Evolutionary conservation across 495 filamentous ascomycete genomes (phyloP).

Genomic region (Penicillium argentinense): DNA sequence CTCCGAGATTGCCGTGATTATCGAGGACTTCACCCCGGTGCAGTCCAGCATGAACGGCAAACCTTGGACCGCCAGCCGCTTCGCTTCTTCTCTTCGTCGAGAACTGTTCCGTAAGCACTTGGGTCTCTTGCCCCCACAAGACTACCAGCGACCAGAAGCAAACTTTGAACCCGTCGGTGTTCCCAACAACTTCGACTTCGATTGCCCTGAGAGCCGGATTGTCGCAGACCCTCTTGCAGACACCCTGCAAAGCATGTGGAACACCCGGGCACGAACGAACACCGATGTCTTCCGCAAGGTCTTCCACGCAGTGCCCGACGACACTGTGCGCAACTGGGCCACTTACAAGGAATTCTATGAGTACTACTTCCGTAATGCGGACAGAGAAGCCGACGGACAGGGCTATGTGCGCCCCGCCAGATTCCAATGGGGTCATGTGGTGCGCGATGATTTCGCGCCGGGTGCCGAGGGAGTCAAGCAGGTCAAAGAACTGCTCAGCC

Average conservation of each 20-base stretch:
- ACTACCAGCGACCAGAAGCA: slow-evolving; percentile 56
- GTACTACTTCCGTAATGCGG: slow-evolving; percentile 64
- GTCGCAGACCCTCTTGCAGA: slow-evolving; percentile 75
- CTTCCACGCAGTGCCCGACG: slow-evolving; percentile 87
- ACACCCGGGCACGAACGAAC: slow-evolving; percentile 70
- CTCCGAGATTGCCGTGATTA: slow-evolving; percentile 77
- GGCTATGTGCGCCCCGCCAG: slow-evolving; percentile 41
- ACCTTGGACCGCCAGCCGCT: slow-evolving; percentile 70
- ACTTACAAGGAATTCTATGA: slow-evolving; percentile 83
- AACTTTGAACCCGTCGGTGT: slow-evolving; percentile 78
- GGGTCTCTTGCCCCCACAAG: slow-evolving; percentile 75
- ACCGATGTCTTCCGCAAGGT: slow-evolving; percentile 82
- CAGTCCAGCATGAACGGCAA: slow-evolving; percentile 69
- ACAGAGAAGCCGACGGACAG: slow-evolving; percentile 44
- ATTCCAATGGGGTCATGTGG: slow-evolving; percentile 82
- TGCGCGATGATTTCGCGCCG: slow-evolving; percentile 70
- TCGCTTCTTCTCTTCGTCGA: slow-evolving; percentile 79
- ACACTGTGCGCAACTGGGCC: slow-evolving; percentile 76
- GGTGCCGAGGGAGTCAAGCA: slow-evolving; percentile 62
- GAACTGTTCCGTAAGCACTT: slow-evolving; percentile 91
- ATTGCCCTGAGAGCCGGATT: slow-evolving; percentile 65
- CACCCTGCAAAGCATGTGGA: slow-evolving; percentile 70
- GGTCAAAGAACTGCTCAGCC: slow-evolving; percentile 78
- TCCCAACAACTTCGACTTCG: slow-evolving; percentile 82
- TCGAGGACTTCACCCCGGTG: slow-evolving; percentile 73